Conservation (phyloP, 202 grass and related monocot species). For the Zoysia matrella region DNA sequence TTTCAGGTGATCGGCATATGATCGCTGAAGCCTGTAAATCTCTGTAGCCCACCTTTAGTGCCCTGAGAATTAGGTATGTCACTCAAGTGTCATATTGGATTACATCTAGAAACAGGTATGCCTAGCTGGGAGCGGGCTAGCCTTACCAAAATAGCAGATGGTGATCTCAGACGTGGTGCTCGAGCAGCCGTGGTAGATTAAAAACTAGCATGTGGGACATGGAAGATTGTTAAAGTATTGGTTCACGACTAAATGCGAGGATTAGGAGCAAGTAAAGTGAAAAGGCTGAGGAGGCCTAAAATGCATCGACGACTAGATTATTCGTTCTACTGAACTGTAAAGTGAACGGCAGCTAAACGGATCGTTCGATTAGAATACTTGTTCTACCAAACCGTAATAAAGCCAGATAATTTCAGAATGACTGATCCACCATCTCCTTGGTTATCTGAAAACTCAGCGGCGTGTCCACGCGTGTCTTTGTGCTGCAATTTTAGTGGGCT, state of each 20-base stretch:
- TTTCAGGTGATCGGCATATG: conserved; percentile 20
- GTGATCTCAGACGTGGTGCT: neutral
- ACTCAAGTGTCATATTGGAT: neutral
- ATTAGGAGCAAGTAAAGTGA: too few relatives aligned
- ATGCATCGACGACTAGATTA: too few relatives aligned
- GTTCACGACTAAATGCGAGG: too few relatives aligned
- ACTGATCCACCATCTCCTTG: too few relatives aligned
- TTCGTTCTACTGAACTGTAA: too few relatives aligned
- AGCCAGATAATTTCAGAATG: too few relatives aligned
- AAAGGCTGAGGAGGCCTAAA: too few relatives aligned
- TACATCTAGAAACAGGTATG: conserved; percentile 62
- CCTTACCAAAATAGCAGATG: conserved; percentile 6
- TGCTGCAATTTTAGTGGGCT: too few relatives aligned
- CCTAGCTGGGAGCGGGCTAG: conserved; percentile 2
- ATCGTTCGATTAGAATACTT: conserved; percentile 13
- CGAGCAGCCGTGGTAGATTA: conserved; percentile 19
- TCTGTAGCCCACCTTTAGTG: conserved; percentile 42
- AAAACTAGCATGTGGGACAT: neutral
- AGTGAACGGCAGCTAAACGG: neutral
- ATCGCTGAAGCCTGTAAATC: neutral
- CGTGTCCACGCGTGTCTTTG: too few relatives aligned
- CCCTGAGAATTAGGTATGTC: neutral
- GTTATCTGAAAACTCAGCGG: too few relatives aligned
- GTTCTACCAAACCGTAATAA: neutral
- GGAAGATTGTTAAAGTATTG: neutral